phyloP scores from a whole-genome alignment of 108 stramenopile genomes.

The Cyclostephanos invisitatus region DNA sequence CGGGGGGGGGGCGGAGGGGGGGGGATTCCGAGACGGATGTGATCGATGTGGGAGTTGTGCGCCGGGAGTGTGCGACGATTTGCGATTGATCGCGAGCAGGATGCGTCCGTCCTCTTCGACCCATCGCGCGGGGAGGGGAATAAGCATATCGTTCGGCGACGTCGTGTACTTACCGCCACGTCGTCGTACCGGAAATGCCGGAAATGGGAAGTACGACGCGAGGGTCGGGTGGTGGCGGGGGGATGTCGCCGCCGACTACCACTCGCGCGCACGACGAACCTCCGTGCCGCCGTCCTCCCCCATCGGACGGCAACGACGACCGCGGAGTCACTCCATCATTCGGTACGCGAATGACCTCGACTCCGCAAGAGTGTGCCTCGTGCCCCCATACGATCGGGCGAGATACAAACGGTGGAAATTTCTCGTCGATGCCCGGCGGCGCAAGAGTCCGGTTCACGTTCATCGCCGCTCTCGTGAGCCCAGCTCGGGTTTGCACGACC shows the following conservation, averaged over 20 bases:
- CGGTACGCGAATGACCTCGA: conserved; percentile 1
- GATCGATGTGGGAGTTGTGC: no score
- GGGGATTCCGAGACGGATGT: conserved; percentile 15
- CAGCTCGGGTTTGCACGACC: conserved; percentile 54
- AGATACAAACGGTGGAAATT: conserved; percentile 60
- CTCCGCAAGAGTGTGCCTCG: conserved; percentile 59
- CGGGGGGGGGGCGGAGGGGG: conserved; percentile 32
- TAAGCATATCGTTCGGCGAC: no score
- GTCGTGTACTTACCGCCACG: not conserved
- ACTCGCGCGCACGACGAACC: no score
- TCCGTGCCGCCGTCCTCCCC: no score
- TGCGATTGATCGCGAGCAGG: no score
- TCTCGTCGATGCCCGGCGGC: conserved; percentile 80
- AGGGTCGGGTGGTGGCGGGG: not conserved
- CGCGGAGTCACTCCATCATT: conserved; percentile 17
- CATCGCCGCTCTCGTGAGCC: conserved; percentile 52
- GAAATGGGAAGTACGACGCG: conserved; percentile 3
- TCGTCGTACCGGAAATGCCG: no score
- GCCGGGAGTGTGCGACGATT: no score
- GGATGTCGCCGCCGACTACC: not conserved
- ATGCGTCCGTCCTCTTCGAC: no score
- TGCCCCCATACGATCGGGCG: conserved; percentile 57
- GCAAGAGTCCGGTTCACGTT: conserved; percentile 62
- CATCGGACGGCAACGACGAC: no score
- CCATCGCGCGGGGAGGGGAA: no score